Percentiles rank a stretch among this genome's conserved stretches.
These are phyloP conservation scores for Cystobasidiaceae sp. DNA, from an alignment of 1,284 basidiomycete species.

Conservation along the genomic window DNA sequence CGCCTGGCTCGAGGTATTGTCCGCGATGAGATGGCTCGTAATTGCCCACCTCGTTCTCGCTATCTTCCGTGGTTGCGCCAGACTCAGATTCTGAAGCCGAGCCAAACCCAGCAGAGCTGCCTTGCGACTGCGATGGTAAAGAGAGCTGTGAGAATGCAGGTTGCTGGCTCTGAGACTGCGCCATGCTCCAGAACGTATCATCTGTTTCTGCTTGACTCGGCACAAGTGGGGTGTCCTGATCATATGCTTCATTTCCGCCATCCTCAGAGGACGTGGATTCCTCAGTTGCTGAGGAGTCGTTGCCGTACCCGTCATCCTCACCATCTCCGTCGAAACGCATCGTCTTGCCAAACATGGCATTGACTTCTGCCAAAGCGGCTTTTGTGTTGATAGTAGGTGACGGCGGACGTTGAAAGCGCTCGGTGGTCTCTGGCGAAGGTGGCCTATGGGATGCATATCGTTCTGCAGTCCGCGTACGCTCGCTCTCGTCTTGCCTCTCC, in stretches of 20 bases:
- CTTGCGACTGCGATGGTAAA: constrained; percentile 15
- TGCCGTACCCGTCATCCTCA: constrained; percentile 47
- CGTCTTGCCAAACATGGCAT: constrained; percentile 84
- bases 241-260: constrained; percentile 24
- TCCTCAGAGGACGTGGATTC: constrained; percentile 24
- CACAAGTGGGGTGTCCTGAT: constrained; percentile 1
- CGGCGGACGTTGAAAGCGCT: constrained; percentile 49
- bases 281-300: constrained; percentile 37
- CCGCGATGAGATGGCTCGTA: background rate
- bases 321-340: constrained; percentile 47
- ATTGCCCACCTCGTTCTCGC: constrained; percentile 21
- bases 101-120: constrained; percentile 14
- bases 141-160: constrained; percentile 19
- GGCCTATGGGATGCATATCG: too few species aligned
- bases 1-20: background rate
- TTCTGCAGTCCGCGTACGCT: too few species aligned
- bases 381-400: constrained; percentile 80
- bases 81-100: constrained; percentile 23
- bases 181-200: constrained; percentile 30
- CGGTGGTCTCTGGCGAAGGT: background rate
- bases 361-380: constrained; percentile 85
- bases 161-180: constrained; percentile 21
- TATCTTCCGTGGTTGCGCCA: constrained; percentile 28
- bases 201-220: constrained; percentile 30
- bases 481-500: too few species aligned